Evolutionary conservation across 2,329 filamentous ascomycete species (phyloP), one percentile per base, ranked within the genome.

Genomic region (Dactylellina sp.): DNA sequence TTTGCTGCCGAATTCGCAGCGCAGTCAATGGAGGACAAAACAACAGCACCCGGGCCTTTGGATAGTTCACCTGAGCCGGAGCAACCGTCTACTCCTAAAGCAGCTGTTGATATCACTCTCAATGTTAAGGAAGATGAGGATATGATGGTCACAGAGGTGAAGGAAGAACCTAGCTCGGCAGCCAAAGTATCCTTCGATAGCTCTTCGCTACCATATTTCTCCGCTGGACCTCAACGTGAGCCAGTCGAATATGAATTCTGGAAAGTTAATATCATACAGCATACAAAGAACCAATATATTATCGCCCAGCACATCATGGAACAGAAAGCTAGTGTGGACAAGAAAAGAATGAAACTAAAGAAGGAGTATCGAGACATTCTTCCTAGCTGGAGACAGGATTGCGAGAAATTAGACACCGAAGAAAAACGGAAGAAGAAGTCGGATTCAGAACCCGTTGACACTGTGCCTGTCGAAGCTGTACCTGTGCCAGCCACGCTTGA

Each of bases 361-460:
- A 76, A 77, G 16, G 77, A 78, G 28, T 78, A 76, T 49, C 68
- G 57, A 12, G 77, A 77, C n/a, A 32, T 75, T 6, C 65, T 72
- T 20, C 76, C 70, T 7, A 59, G 65, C 25, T 78, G 77, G 77
- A 75, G 62, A 20, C 62, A 75, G 39, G 74, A 64, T 56, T 78
- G 76, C 24, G 75, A 76, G 12, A 77, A 78, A 47, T 71, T 78
- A 28, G 77, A 78, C 42, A 77, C 71, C 28, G 77, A 78, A 24
- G 75, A 76, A 18, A 78, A 66, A 28, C 77, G 76, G n/a, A 78
- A 78, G 57, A 78, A 77, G 63, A 78, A 78, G 37, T 76, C 76
- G 12, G 71, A 64, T 61, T 75, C 75, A 1, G 77, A 78, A 20
- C 76, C 76, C 22, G 66, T 53, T 7, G 77, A 78, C 47, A 61